These are phyloP conservation scores for Penicillium paxilli DNA, from an alignment of 495 filamentous ascomycete species.

Conservation along the genomic window DNA sequence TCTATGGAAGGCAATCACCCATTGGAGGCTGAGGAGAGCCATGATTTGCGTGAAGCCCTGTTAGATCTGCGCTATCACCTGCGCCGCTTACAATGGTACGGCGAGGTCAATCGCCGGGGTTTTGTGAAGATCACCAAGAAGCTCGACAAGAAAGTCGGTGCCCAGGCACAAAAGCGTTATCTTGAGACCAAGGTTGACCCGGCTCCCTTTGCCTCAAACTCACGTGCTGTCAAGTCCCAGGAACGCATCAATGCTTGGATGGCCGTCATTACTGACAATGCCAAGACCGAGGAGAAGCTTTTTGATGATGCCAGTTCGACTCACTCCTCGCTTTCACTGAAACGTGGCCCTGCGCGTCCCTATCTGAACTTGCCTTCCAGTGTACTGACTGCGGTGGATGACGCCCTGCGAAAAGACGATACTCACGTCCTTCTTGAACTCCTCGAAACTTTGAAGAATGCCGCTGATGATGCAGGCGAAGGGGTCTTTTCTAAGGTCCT, in stretches of 20 bases:
- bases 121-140: slow-evolving; percentile 99
- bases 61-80: slow-evolving; percentile 84
- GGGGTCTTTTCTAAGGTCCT: slow-evolving; percentile 59
- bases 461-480: slow-evolving; percentile 46
- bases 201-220: slow-evolving; percentile 79
- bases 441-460: slow-evolving; percentile 56
- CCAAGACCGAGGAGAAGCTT: slow-evolving; percentile 62
- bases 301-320: slow-evolving; percentile 71
- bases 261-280: slow-evolving; percentile 55
- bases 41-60: slow-evolving; percentile 85
- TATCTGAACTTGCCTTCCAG: slow-evolving; percentile 66
- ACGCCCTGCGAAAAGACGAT: slow-evolving; percentile 75
- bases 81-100: slow-evolving; percentile 94
- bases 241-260: slow-evolving; percentile 89
- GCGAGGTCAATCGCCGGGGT: slow-evolving; percentile 90
- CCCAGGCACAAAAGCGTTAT: slow-evolving; percentile 75
- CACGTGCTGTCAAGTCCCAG: slow-evolving; percentile 62
- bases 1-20: slow-evolving; percentile 47
- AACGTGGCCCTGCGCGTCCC: slow-evolving; percentile 66
- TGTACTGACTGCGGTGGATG: slow-evolving; percentile 71
- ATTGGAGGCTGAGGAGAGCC: slow-evolving; percentile 72
- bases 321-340: slow-evolving; percentile 68
- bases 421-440: slow-evolving; percentile 56
- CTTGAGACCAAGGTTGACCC: slow-evolving; percentile 85
- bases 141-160: slow-evolving; percentile 83